Conservation (phyloP, 2,329 filamentous ascomycete species). For the Pestalotiopsis sp. region DNA sequence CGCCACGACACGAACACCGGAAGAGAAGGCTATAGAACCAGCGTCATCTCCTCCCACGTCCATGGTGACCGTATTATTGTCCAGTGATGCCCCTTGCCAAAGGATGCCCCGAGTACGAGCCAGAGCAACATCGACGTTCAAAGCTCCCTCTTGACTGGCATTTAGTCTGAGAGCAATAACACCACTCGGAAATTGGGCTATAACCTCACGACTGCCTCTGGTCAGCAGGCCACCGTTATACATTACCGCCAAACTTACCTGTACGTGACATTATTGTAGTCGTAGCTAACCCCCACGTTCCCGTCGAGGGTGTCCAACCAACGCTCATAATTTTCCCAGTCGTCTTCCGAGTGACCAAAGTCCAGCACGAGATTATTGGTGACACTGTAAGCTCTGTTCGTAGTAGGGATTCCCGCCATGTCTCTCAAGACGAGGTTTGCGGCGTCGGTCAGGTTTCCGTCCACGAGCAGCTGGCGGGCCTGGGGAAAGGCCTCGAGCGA, state of each 20-base stretch:
- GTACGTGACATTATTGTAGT: conserved; percentile 25
- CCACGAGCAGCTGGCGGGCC: conserved; percentile 37
- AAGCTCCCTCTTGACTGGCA: conserved; percentile 11
- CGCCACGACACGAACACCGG: conserved; percentile 1
- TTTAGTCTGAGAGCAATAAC: conserved; percentile 18
- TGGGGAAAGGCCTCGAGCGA: conserved; percentile 33
- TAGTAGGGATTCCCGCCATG: conserved; percentile 38
- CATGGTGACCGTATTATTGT: conserved; percentile 3
- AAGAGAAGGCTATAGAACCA: conserved; percentile 9
- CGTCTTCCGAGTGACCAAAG: conserved; percentile 11
- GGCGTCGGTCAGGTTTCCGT: conserved; percentile 31
- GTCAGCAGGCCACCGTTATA: conserved; percentile 34
- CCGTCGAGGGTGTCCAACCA: conserved; percentile 34
- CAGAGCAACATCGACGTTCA: conserved; percentile 1
- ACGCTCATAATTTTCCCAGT: conserved; percentile 17
- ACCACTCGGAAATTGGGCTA: conserved; percentile 1
- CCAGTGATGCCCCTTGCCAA: neutral
- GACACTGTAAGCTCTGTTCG: conserved; percentile 39
- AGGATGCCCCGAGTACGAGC: neutral
- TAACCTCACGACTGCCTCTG: conserved; percentile 16
- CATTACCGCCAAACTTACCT: conserved; percentile 27
- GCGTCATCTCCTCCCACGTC: conserved; percentile 1
- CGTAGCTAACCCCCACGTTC: conserved; percentile 33
- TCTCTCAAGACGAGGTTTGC: conserved; percentile 31
- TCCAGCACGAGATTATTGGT: conserved; percentile 28